Evolutionary conservation across 257 asterid species (phyloP), one percentile per base, ranked within the genome.

Genomic region (Rubia yunnanensis): DNA sequence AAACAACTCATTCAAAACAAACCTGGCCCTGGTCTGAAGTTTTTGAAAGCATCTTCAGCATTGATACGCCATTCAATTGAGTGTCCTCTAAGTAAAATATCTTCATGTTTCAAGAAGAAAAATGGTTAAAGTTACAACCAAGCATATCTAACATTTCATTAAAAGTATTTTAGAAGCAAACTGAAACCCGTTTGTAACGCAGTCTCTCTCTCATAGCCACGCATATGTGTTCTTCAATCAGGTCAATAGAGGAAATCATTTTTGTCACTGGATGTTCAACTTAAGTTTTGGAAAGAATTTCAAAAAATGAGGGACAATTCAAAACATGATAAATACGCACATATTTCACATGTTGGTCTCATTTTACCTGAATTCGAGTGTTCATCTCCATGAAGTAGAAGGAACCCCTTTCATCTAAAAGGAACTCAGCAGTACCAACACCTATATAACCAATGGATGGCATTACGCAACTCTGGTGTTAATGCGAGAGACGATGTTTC

Each of bases 21-120:
- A 88, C 96, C 98, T 73, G 98, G 98, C 59, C 98, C 97, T 36
- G 98, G 98, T 76, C 98, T 85, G 84, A 92, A 92, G 73, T 92
- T 89, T 61, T 92, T 92, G 87, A 92, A 92, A 72, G 98, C 98
- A 80, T 92, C 98, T 81, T 92, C 98, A 30, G 98, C 98, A 61
- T 92, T 92, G 41, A 92, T 92, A 72, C 98, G 98, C 74, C 98
- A 92, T 80, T 92, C 98, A 72, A 92, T 92, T 60, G 98, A 86
- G 76, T 89, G 98, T 26, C 98, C 98, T 65, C 86, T 72, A 44
- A 92, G 94, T 68, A 85, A 91, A 74, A 92, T 84, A 78, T 92
- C 96, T 24, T 87, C 96, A 97, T 92, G 76, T n/a, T 72, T 31
- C 31, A 15, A 69, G 69, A 79, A 60, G 62, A 56, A 72, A 66